Conservation (phyloP, 148 eudicot species). For the Cornus controversa region DNA sequence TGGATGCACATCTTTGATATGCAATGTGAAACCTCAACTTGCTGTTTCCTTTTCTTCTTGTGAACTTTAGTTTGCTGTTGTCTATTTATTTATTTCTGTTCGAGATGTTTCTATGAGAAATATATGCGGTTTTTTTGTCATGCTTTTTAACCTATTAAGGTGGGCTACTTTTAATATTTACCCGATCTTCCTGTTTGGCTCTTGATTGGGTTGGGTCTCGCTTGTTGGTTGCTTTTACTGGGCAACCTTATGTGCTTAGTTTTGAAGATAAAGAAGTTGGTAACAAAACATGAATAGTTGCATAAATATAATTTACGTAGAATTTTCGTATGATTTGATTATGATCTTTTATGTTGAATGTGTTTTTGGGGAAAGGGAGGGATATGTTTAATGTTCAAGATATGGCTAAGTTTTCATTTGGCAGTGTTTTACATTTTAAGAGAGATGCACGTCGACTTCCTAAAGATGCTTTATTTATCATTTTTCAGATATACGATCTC, state of each 20-base stretch:
- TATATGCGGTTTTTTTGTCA: neutral
- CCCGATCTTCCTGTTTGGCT: neutral
- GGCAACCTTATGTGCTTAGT: neutral
- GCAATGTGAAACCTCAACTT: neutral
- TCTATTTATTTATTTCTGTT: neutral
- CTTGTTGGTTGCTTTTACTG: neutral
- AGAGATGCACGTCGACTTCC: neutral
- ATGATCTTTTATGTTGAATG: neutral
- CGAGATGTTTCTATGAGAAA: neutral
- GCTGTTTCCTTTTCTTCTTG: neutral
- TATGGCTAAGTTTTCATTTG: neutral
- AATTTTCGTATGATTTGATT: neutral
- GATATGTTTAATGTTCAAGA: neutral
- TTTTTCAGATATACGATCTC: neutral
- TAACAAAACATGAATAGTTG: neutral
- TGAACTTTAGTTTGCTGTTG: neutral
- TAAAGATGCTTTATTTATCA: neutral
- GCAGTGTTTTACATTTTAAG: neutral
- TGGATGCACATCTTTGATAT: neutral
- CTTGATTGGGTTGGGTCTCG: neutral
- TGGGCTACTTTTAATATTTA: neutral
- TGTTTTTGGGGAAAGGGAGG: constrained; percentile 10
- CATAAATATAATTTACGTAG: neutral
- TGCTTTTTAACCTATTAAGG: neutral
- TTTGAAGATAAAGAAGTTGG: neutral